phyloP scores from a whole-genome alignment of 2,329 filamentous ascomycete species.

The Cryphonectria naterciae region DNA sequence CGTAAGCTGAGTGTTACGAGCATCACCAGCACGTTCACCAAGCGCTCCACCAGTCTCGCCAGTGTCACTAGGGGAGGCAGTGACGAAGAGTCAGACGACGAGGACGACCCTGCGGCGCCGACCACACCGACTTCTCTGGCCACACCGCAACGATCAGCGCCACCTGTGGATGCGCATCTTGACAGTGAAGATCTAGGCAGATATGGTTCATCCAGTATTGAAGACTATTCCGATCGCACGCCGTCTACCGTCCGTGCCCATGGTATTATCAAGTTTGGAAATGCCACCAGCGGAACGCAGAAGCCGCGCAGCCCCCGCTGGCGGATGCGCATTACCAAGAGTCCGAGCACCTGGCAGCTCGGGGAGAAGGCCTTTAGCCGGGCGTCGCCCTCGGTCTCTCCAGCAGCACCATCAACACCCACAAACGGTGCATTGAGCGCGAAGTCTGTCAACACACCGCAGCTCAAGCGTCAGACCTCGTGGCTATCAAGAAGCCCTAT shows the following conservation, averaged over 20 bases:
- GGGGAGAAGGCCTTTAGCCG: slow-evolving; percentile 12
- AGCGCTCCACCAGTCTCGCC: slow-evolving; percentile 65
- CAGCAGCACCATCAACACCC: slow-evolving; percentile 14
- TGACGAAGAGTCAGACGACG: slow-evolving; percentile 36
- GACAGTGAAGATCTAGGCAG: neutral
- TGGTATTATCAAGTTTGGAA: neutral
- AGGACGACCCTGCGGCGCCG: neutral
- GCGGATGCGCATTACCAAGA: slow-evolving; percentile 27
- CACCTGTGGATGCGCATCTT: neutral
- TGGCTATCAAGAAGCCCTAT: slow-evolving; percentile 26
- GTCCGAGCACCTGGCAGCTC: slow-evolving; percentile 25
- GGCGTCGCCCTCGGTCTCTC: slow-evolving; percentile 1
- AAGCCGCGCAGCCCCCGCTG: slow-evolving; percentile 6
- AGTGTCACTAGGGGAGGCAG: slow-evolving; percentile 38
- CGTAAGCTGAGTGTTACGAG: slow-evolving; percentile 84
- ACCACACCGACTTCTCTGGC: neutral
- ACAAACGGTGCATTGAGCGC: slow-evolving; percentile 28
- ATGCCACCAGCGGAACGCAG: neutral
- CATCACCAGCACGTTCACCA: slow-evolving; percentile 76
- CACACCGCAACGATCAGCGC: neutral
- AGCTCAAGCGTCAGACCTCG: slow-evolving; percentile 30
- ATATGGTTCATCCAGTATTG: slow-evolving; percentile 18
- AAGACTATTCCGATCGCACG: slow-evolving; percentile 23
- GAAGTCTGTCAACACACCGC: slow-evolving; percentile 33
- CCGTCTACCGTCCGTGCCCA: slow-evolving; percentile 13